Base-by-base conservation (phyloP, 2,329 filamentous ascomycete genomes). In the Colletotrichum sp. region DNA sequence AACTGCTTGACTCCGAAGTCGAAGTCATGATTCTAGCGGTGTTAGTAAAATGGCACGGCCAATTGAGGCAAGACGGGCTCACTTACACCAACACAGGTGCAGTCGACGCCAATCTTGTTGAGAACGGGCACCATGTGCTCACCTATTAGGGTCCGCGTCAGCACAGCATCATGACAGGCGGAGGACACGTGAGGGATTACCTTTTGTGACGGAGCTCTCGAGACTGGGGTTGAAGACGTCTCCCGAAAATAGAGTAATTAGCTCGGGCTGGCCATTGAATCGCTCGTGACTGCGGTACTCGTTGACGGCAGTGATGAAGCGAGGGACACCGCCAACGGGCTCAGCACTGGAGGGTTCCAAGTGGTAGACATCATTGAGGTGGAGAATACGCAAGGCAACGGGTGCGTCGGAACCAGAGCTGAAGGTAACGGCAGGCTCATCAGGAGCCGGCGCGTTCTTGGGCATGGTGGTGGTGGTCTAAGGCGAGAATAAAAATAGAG, bases 361-460 rank as follows among this genome's bases (percentile, higher is more conserved):
- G 80, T 98, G 96, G 84, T 98, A 98, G 75, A 98, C 96, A 85
- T 98, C 96, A 84, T 98, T 98, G 88, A 94, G 98, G 86, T 98
- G 96, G 36, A 98, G 83, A 71, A 98, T 85, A n/a, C 96, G 92
- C 66, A 98, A 86, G 82, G 95, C 94, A 59, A 95, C 94, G 16
- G 83, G 79, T 4, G 80, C 77, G 10, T 78, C 72, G 7, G 77
- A 75, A 34, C 81, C 82, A 5, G 82, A 83, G 71, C 79, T 80
- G 73, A 80, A 84, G 4, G 82, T 84, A 13, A 83, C 78, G 12
- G 65, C 55, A 16, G 77, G 77, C 68, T 74, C 66, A 28, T 78
- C 76, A 4, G 73, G 71, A 55, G 72, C 69, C 24, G 75, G 75
- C 18, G 66, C 32, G 52, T 75, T 75, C 52, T 71, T 77, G 12